Conservation (phyloP, 441 rosid species). For the Populus hybrid region DNA sequence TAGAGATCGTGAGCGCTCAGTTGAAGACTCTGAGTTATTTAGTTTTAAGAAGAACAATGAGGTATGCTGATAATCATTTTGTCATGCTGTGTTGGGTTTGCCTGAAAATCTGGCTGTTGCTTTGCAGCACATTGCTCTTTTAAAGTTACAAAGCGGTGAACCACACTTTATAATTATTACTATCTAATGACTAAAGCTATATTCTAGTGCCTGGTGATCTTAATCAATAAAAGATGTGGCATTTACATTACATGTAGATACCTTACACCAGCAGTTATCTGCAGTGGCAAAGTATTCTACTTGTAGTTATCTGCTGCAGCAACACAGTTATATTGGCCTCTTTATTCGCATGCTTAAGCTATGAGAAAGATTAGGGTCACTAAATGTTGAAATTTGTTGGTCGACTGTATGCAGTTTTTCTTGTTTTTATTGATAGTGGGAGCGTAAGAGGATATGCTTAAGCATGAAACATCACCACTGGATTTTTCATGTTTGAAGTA, state of each 20-base stretch:
- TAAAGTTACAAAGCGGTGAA: conserved; percentile 3
- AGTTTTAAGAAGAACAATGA: conserved; percentile 75
- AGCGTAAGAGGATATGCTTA: background rate
- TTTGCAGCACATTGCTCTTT: background rate
- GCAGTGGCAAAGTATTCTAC: background rate
- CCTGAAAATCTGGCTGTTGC: background rate
- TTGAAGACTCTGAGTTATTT: conserved; percentile 90
- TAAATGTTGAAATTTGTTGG: background rate
- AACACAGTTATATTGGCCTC: background rate
- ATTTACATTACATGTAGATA: background rate
- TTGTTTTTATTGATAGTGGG: background rate
- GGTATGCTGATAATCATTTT: conserved; percentile 39
- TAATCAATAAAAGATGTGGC: background rate
- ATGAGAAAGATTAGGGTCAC: background rate
- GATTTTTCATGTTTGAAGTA: background rate
- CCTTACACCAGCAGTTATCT: background rate
- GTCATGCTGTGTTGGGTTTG: conserved; percentile 8
- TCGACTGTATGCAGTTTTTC: background rate
- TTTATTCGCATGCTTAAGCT: background rate
- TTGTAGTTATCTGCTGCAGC: background rate
- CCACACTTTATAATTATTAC: background rate
- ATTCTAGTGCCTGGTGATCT: background rate
- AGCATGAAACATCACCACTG: background rate
- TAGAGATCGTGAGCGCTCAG: conserved; percentile 88
- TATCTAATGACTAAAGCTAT: background rate